phyloP scores from a whole-genome alignment of 2,329 filamentous ascomycete genomes.

The Xenosphaeropsis pyriputrescens region DNA sequence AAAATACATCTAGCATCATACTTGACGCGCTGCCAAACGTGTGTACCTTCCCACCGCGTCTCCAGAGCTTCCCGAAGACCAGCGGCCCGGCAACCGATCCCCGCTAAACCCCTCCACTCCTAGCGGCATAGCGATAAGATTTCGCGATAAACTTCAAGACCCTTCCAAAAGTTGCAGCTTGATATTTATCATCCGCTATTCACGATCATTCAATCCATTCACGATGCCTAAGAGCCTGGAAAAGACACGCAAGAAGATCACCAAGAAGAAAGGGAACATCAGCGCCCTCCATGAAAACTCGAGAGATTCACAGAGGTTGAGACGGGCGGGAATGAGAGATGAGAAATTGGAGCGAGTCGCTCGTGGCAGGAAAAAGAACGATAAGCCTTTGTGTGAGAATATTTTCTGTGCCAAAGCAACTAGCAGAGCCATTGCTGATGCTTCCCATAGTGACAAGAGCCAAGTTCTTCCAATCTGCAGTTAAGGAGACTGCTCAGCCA shows the following conservation, averaged over 20 bases:
- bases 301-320: conserved; percentile 68
- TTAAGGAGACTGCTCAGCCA: conserved; percentile 34
- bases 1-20: too few species aligned
- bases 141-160: too few species aligned
- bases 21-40: too few species aligned
- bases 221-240: conserved; percentile 63
- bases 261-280: conserved; percentile 69
- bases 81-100: too few species aligned
- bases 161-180: too few species aligned
- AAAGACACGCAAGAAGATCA: conserved; percentile 80
- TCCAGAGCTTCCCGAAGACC: too few species aligned
- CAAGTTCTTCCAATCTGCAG: conserved; percentile 55
- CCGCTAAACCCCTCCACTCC: too few species aligned
- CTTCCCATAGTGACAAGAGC: conserved; percentile 44
- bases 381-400: conserved; percentile 19
- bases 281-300: conserved; percentile 77
- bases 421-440: conserved; percentile 3
- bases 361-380: conserved; percentile 54
- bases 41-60: too few species aligned
- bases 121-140: too few species aligned
- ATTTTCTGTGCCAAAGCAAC: background rate
- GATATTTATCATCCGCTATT: too few species aligned
- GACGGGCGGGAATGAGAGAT: conserved; percentile 67
- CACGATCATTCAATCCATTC: background rate
- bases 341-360: conserved; percentile 65